These are phyloP conservation scores for Pisolithus tinctorius DNA, from an alignment of 768 basidiomycete genomes.

Conservation along the genomic window DNA sequence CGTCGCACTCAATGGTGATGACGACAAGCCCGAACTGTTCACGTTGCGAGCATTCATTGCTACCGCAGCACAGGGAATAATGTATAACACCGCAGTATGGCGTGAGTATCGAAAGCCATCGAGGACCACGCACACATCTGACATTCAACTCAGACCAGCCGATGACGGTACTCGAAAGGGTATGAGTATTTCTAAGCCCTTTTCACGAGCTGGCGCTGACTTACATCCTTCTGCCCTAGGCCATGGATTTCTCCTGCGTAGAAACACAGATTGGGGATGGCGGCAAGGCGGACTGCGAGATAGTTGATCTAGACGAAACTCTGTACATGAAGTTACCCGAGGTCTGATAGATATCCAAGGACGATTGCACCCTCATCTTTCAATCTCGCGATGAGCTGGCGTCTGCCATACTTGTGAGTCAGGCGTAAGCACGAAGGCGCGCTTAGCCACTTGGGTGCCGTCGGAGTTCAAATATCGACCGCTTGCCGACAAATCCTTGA, in stretches of 20 bases:
- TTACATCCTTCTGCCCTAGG: slow-evolving; percentile 32
- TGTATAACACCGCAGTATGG: slow-evolving; percentile 82
- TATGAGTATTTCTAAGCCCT: slow-evolving; percentile 24
- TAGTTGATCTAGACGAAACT: slow-evolving; percentile 46
- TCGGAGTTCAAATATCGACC: slow-evolving; percentile 25
- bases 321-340: slow-evolving; percentile 26
- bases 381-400: too few species aligned
- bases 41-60: slow-evolving; percentile 82
- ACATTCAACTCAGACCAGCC: slow-evolving; percentile 67
- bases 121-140: slow-evolving; percentile 1
- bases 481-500: slow-evolving; percentile 8
- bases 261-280: slow-evolving; percentile 91
- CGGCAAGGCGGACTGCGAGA: slow-evolving; percentile 76
- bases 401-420: too few species aligned
- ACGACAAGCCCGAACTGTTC: slow-evolving; percentile 70
- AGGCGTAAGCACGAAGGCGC: too few species aligned
- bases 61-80: slow-evolving; percentile 73
- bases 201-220: slow-evolving; percentile 4
- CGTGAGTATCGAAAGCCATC: slow-evolving; percentile 51
- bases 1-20: slow-evolving; percentile 70
- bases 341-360: background rate
- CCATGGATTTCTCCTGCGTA: slow-evolving; percentile 79
- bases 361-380: too few species aligned
- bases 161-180: slow-evolving; percentile 74
- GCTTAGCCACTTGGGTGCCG: too few species aligned